Evolutionary conservation across 306 rosid species (phyloP), one percentile per base, ranked within the genome.

Genomic region (Neltuma alba): DNA sequence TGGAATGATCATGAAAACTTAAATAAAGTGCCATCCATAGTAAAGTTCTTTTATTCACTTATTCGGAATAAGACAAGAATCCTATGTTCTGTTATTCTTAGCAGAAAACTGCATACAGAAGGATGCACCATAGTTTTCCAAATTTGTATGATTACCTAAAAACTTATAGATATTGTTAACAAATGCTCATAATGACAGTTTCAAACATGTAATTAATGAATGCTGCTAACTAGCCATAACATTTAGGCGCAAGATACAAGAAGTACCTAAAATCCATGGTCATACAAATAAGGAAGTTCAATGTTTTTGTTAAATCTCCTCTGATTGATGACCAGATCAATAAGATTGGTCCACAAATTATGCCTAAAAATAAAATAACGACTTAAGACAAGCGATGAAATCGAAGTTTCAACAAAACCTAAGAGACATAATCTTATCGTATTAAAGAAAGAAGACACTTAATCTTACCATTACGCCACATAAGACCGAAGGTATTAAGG

Each of bases 391-490:
- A n/a, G n/a, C n/a, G 23, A 83, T 4, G 80, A 30, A 47, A 16
- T 10, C 0, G 16, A 61, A 79, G 61, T 30, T 38, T 67, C 71
- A 21, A 75, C 37, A 45, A 47, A 15, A 79, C 44, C 44, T 13
- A 15, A 27, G 42, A 80, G 27, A 33, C 36, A 33, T 33, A 33
- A 4, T 33, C 36, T 33, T 33, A 4, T 33, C 36, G 4, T 33
- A 33, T 33, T 4, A 33, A n/a, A n/a, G n/a, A n/a, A n/a, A n/a
- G n/a, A n/a, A n/a, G n/a, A n/a, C n/a, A n/a, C n/a, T n/a, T n/a
- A 76, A 80, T 80, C 91, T 84, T 82, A 93, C 98, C 97, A 73
- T 91, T 93, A 74, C 94, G 87, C 98, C 97, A 93, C 87, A 93
- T 82, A 60, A 93, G 86, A 58, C 98, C 98, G 83, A 89, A 93